A percentile compares a stretch with the other conserved stretches of the same genome.
phyloP scores from a whole-genome alignment of 495 filamentous ascomycete species.

The Neurospora sp. region DNA sequence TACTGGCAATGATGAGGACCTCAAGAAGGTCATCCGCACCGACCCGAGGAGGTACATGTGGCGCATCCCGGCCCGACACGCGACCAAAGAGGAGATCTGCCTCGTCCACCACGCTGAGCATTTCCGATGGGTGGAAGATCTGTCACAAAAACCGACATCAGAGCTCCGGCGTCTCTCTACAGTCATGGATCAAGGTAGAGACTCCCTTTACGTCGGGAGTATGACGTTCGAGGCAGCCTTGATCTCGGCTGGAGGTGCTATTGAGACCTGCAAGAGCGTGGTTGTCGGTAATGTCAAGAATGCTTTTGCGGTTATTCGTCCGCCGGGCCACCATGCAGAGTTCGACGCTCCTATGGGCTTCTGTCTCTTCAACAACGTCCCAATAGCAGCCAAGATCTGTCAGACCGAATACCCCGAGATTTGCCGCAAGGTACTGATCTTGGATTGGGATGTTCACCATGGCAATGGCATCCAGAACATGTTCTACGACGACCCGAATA shows the following conservation, averaged over 20 bases:
- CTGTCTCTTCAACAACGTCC: constrained; percentile 95
- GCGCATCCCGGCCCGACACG: constrained; percentile 65
- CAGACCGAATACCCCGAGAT: constrained; percentile 61
- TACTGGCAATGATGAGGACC: constrained; percentile 35
- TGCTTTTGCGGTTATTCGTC: constrained; percentile 86
- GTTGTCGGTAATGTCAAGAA: constrained; percentile 75
- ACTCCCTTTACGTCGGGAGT: constrained; percentile 84
- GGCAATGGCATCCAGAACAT: constrained; percentile 96
- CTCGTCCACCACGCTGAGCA: constrained; percentile 66
- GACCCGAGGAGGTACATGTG: constrained; percentile 52
- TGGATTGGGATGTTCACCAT: constrained; percentile 87
- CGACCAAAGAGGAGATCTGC: constrained; percentile 65
- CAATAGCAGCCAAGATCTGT: constrained; percentile 76
- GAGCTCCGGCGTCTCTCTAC: constrained; percentile 51
- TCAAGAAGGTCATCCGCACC: constrained; percentile 33
- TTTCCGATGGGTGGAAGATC: constrained; percentile 61
- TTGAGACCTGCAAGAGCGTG: constrained; percentile 85
- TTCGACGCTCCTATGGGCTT: constrained; percentile 78
- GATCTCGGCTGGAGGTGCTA: constrained; percentile 86
- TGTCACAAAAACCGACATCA: constrained; percentile 42
- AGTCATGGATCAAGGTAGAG: constrained; percentile 50
- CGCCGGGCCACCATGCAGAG: constrained; percentile 93
- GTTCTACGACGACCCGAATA: constrained; percentile 88
- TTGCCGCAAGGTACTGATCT: constrained; percentile 80
- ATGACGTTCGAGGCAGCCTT: constrained; percentile 70